Base-by-base conservation (phyloP, 225 moss, liverwort and hornwort species). In the Sphagnum tenellum region DNA sequence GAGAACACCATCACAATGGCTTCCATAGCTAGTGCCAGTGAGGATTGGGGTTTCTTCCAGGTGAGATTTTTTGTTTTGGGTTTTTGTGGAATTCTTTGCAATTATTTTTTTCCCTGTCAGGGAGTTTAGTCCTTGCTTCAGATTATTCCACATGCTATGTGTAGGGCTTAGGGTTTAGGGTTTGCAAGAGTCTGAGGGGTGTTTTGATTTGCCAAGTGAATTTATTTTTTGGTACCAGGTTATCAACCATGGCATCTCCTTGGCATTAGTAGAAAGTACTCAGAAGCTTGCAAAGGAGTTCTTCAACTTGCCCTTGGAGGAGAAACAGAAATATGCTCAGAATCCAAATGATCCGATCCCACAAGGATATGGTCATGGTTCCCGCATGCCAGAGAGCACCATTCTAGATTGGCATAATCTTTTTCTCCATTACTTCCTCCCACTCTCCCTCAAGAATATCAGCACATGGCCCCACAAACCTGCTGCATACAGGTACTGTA, bases 41-140 rank as follows among this genome's bases (percentile, higher is more conserved):
- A 72, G 56, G 67, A 81, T 64, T 81, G 81, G 81, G 81, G 81
- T 72, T 81, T 77, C 59, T 81, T 81, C 57, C 81, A 81, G 77
- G 81, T 65, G 67, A 56, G 63, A 58, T 3, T 7, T 13, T 44
- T 0, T 13, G 44, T 44, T 64, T 58, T 67, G 62, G 29, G 29
- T 29, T 29, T 29, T 29, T 29, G 29, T 29, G 29, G 29, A 29
- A 29, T 29, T 29, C 29, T 29, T 29, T 29, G 29, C 1, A 29
- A 29, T 29, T 29, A 29, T 29, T 29, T 29, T 29, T 29, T 29
- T 29, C 29, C 29, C 29, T 29, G 0, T 29, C 29, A 29, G 29
- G 1, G 29, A 29, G 29, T 29, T 29, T 29, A 29, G 29, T 29
- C 29, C 29, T 29, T 29, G 29, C 29, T 29, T 29, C 29, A 29